These are phyloP conservation scores for Herpetomonas muscarum DNA, from an alignment of 208 protist species.

Conservation along the genomic window DNA sequence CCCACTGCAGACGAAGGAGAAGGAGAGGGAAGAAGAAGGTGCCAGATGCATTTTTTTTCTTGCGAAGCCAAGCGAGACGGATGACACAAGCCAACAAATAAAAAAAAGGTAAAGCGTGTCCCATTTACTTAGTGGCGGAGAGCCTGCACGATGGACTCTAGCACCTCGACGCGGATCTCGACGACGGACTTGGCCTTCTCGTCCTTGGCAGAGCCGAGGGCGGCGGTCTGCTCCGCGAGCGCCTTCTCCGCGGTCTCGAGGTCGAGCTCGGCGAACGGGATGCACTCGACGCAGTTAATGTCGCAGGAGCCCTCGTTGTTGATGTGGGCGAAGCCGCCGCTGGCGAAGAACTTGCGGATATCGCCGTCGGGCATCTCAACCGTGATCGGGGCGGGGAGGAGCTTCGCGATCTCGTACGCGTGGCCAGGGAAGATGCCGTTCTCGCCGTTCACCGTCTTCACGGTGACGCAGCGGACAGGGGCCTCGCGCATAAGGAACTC, in stretches of 20 bases:
- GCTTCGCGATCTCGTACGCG: conserved; percentile 85
- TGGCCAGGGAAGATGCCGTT: conserved; percentile 85
- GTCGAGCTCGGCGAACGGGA: conserved; percentile 79
- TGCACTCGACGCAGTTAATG: conserved; percentile 88
- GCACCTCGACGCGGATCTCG: conserved; percentile 76
- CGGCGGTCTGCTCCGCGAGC: conserved; percentile 63
- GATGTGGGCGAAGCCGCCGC: conserved; percentile 87
- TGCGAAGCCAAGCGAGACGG: not conserved
- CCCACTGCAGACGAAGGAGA: not conserved
- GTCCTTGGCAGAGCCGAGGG: conserved; percentile 55
- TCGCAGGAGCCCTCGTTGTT: conserved; percentile 91
- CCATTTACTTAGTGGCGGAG: conserved; percentile 37
- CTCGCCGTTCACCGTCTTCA: conserved; percentile 75
- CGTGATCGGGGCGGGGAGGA: conserved; percentile 61
- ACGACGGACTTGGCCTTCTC: conserved; percentile 81
- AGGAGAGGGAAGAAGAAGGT: conserved; percentile 5
- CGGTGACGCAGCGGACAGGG: conserved; percentile 79
- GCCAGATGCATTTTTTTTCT: not conserved
- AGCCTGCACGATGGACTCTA: conserved; percentile 69
- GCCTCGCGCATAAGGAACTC: conserved; percentile 83
- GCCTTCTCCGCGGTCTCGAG: conserved; percentile 72
- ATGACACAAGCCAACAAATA: not conserved
- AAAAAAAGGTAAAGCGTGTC: not conserved
- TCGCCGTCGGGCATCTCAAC: conserved; percentile 78
- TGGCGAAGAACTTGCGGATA: conserved; percentile 79